phyloP scores from a whole-genome alignment of 2,329 filamentous ascomycete genomes.

The Talaromyces sp. region DNA sequence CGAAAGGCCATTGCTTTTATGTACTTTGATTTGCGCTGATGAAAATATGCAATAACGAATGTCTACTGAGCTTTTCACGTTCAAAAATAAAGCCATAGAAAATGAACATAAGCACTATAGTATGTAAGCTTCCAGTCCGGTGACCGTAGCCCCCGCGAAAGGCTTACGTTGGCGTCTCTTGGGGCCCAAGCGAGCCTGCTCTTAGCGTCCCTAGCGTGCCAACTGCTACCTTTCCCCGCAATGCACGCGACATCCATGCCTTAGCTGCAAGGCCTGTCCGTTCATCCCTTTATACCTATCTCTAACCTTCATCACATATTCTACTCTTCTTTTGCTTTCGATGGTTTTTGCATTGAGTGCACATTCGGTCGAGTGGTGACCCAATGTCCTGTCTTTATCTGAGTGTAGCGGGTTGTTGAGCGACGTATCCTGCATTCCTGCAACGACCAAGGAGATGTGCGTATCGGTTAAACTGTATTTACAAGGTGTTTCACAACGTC shows the following conservation, averaged over 20 bases:
- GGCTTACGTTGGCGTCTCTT: not conserved
- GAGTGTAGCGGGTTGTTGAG: constrained; percentile 6
- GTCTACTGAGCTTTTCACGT: too few species aligned
- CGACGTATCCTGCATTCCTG: not conserved
- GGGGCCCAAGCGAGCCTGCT: not conserved
- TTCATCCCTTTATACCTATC: not conserved
- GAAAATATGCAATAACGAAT: constrained; percentile 7
- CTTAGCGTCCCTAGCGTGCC: not conserved
- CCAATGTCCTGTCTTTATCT: not conserved
- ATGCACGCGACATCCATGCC: constrained; percentile 1
- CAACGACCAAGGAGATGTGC: not conserved
- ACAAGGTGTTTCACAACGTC: constrained; percentile 2
- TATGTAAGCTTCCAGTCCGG: not conserved
- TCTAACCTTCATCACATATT: not conserved
- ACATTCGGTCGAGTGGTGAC: constrained; percentile 1
- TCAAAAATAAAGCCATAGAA: not conserved
- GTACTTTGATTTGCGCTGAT: constrained; percentile 3
- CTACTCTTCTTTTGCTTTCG: not conserved
- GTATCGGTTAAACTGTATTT: not conserved
- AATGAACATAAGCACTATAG: not conserved
- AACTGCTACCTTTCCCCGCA: constrained; percentile 11
- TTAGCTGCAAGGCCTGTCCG: not conserved
- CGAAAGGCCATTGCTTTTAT: constrained; percentile 6
- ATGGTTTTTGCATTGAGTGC: not conserved
- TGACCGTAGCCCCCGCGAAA: not conserved